A percentile compares a stretch with the other conserved stretches of the same genome.
phyloP scores from a whole-genome alignment of 2,329 filamentous ascomycete genomes.

The Chaetomium sp. region DNA sequence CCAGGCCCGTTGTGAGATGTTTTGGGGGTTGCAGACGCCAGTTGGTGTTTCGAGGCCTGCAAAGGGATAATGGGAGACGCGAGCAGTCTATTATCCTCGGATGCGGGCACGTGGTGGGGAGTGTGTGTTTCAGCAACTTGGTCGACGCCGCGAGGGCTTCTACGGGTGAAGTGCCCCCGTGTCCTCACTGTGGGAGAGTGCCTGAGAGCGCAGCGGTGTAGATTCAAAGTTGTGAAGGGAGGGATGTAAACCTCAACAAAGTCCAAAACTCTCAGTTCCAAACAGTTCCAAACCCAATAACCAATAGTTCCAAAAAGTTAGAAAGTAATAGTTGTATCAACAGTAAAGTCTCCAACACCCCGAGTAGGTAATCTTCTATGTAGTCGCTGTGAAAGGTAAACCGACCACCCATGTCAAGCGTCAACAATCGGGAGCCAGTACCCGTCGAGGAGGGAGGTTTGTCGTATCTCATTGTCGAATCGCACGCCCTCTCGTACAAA shows the following conservation, averaged over 20 bases:
- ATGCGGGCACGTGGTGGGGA: conserved; percentile 3
- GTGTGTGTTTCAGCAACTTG: not conserved
- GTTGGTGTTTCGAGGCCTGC: not conserved
- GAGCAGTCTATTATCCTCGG: not conserved
- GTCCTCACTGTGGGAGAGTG: not conserved
- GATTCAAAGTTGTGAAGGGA: not conserved
- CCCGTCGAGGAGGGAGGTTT: too few species aligned
- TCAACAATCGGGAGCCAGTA: too few species aligned
- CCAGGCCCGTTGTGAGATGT: not conserved
- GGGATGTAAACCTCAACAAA: not conserved
- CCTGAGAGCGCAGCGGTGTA: not conserved
- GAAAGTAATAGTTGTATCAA: too few species aligned
- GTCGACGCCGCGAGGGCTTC: not conserved
- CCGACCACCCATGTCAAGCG: too few species aligned
- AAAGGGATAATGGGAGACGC: not conserved
- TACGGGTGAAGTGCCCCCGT: not conserved
- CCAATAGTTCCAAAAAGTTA: too few species aligned
- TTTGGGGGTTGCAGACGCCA: not conserved
- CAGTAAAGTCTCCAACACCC: too few species aligned
- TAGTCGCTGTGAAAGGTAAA: too few species aligned
- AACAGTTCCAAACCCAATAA: too few species aligned
- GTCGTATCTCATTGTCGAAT: too few species aligned
- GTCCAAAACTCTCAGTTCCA: not conserved
- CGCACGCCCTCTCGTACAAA: not conserved
- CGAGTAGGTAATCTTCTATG: too few species aligned